These are phyloP conservation scores for Cordia subcordata DNA, from an alignment of 257 asterid genomes.

Conservation along the genomic window DNA sequence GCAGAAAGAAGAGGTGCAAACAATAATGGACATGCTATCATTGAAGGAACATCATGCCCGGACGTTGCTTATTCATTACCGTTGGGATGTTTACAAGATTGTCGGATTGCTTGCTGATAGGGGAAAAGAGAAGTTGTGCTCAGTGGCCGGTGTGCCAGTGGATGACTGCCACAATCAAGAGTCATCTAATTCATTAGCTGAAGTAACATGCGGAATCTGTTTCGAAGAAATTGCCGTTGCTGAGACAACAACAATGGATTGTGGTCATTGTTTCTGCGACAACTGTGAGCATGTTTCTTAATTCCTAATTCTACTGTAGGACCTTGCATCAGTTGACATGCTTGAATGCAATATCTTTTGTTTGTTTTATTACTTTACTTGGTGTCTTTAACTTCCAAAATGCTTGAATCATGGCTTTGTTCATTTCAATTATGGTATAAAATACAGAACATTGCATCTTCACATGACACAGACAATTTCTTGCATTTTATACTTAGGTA, in stretches of 20 bases:
- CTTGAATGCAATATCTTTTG: neutral
- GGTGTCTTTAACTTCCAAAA: no score
- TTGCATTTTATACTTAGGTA: no score
- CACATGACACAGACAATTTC: no score
- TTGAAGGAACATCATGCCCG: slow-evolving; percentile 52
- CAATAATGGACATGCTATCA: slow-evolving; percentile 49
- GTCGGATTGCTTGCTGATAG: slow-evolving; percentile 34
- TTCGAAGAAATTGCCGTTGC: slow-evolving; percentile 33
- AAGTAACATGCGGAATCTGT: slow-evolving; percentile 42
- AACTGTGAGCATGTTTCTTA: slow-evolving; percentile 36
- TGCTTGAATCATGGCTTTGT: no score
- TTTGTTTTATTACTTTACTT: no score
- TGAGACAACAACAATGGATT: slow-evolving; percentile 44
- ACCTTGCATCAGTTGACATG: neutral
- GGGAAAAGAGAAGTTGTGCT: slow-evolving; percentile 35
- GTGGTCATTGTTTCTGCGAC: slow-evolving; percentile 66
- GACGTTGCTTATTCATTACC: slow-evolving; percentile 50
- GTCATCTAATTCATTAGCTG: slow-evolving; percentile 10
- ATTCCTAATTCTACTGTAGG: neutral
- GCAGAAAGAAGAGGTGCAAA: slow-evolving; percentile 47
- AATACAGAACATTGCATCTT: no score
- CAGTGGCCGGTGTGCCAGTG: slow-evolving; percentile 39
- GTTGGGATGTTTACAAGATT: slow-evolving; percentile 47
- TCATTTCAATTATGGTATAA: no score
- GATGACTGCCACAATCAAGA: slow-evolving; percentile 9